Base-by-base conservation (phyloP, 2,329 filamentous ascomycete species). In the Fusarium dimerum region DNA sequence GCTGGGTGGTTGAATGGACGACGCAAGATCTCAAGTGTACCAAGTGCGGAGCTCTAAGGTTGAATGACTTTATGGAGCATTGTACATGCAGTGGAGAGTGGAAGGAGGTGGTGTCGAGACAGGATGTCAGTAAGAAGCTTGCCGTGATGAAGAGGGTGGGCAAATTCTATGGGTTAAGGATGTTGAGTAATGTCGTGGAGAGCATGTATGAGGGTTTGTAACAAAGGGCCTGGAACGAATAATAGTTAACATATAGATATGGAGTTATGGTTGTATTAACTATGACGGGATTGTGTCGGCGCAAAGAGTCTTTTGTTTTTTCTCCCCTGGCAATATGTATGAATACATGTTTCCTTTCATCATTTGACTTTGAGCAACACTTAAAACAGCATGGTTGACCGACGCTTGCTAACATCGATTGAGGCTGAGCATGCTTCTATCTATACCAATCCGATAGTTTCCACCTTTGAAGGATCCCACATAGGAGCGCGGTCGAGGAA, bases 21-120 rank as follows among this genome's bases (percentile, higher is more conserved):
- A 90, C 87, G 34, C 93, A 97, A 74, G 94, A 99, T 70, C 73
- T 97, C 52, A 91, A 91, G 73, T 99, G 94, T 61, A 68, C 66
- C 30, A 79, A 81, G 53, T 89, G 86, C 69, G 84, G 81, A 32
- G 90, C 90, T 62, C 72, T 96, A 39, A 78, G 91, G 67, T 80
- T 90, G 40, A 97, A 96, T 69, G 93, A 97, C 66, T 95, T 97
- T 64, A 92, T 94, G 86, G 93, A 97, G 71, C 92, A 97, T 72
- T 99, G 95, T 73, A 88, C 87, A 11, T 99, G 94, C 76, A 90
- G 90, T 55, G 94, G 94, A 4, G 82, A 83, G 53, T 99, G 94
- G 94, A 81, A 79, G 16, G 84, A 84, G 59, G 90, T 85, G 17
- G 78, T 92, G 54, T 82, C 86, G 61, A 79, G 81, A 58, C 83